Evolutionary conservation across 2,329 filamentous ascomycete species (phyloP), one percentile per base, ranked within the genome.

Genomic region (Beauveria bassiana): DNA sequence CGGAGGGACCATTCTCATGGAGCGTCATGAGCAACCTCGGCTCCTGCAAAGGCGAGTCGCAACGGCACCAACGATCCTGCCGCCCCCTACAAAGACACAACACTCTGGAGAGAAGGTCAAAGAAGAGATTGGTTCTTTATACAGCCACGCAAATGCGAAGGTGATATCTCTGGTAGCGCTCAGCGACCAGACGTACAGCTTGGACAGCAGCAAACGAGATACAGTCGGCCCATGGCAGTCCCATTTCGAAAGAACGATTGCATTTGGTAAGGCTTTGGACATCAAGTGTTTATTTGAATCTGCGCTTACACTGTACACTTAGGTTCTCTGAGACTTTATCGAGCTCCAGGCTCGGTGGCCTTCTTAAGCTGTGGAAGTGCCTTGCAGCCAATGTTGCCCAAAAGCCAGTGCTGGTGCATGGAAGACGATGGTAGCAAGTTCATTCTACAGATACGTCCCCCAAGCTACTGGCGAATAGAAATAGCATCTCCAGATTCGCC

Each of bases 321-420:
- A 84, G 92, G 91, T 2, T 83, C 86, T 1, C 82, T 97, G 63
- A 84, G 88, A 65, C 91, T 97, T 65, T 96, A 97, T 72, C 87
- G 90, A 68, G 89, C 95, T 40, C 89, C 90, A 8, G 90, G 91
- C 22, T 91, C 91, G 10, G 90, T 95, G 18, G 90, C 91, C 14
- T 97, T 96, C 69, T 80, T 97, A 10, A 93, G 89, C 73, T 96
- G 91, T 65, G 90, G 90, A 63, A 86, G 85, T 61, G 87, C 93
- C 18, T 81, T 96, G 20, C 90, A 95, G 68, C 89, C 93, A 12
- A 95, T 97, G 64, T 77, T 97, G 58, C 91, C 90, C 26, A 91
- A 91, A 72, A 96, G 91, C 62, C 92, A 96, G 74, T 96, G 90
- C 71, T 97, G 93, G 93, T 96, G 90, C 72, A 89, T 97, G 38